A percentile compares a stretch with the other conserved stretches of the same genome.
Conservation (phyloP, 2,329 filamentous ascomycete species). For the Aureobasidium sp. region DNA sequence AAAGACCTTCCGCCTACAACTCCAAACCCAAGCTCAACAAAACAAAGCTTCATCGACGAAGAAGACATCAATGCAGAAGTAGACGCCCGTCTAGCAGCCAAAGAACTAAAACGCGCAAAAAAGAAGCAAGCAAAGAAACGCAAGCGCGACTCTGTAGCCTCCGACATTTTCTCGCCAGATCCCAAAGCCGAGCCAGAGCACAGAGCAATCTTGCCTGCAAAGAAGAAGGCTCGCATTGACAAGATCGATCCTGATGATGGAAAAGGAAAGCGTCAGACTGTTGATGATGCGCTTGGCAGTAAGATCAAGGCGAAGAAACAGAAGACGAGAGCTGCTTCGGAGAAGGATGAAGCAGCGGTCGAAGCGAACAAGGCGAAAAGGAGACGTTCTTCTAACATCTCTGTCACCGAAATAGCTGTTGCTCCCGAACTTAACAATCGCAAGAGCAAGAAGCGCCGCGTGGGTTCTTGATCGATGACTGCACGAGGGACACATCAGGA, state of each 20-base stretch:
- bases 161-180: constrained; percentile 22
- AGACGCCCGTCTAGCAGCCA: constrained; percentile 26
- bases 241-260: not conserved
- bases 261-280: not conserved
- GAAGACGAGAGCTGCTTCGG: not conserved
- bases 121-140: constrained; percentile 27
- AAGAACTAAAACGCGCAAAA: constrained; percentile 22
- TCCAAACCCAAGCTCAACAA: not conserved
- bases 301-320: not conserved
- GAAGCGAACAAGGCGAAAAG: constrained; percentile 8
- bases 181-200: constrained; percentile 16
- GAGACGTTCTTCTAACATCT: not conserved
- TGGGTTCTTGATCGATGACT: not conserved
- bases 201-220: not conserved
- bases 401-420: not conserved
- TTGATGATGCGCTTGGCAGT: not conserved
- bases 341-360: not conserved
- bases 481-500: not conserved
- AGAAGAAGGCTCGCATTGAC: constrained; percentile 12
- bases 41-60: constrained; percentile 16
- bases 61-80: constrained; percentile 27
- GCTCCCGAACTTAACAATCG: not conserved
- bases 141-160: constrained; percentile 25
- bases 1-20: not conserved
- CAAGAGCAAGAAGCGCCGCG: constrained; percentile 7